These are phyloP conservation scores for Vigna mungo DNA, from an alignment of 306 rosid species.

Conservation along the genomic window DNA sequence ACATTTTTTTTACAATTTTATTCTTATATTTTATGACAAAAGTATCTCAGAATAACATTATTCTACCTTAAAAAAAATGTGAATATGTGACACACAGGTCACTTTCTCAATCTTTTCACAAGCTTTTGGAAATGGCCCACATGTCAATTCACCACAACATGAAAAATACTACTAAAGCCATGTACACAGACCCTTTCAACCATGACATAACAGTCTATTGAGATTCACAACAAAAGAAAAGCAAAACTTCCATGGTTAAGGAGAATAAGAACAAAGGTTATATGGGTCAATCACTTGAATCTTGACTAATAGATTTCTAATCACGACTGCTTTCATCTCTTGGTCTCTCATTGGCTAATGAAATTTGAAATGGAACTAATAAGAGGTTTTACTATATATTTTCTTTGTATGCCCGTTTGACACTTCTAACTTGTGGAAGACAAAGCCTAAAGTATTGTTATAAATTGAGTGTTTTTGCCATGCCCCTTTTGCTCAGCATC, in stretches of 20 bases:
- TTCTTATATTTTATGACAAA: no score
- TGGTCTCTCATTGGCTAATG: constrained; percentile 33
- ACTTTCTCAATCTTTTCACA: constrained; percentile 4
- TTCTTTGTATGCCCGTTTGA: constrained; percentile 16
- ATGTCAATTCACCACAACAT: background rate
- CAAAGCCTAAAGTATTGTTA: background rate
- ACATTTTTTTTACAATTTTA: no score
- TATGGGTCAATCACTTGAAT: constrained; percentile 37
- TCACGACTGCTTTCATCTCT: background rate
- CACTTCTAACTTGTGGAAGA: constrained; percentile 17
- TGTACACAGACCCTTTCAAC: constrained; percentile 14
- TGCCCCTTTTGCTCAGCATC: background rate
- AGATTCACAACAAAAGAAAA: background rate
- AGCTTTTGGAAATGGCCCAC: background rate
- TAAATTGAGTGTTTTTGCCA: constrained; percentile 38
- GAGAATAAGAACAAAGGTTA: background rate
- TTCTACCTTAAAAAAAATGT: no score
- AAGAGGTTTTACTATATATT: constrained; percentile 2
- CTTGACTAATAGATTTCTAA: constrained; percentile 31
- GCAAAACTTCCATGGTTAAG: background rate
- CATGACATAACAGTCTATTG: background rate
- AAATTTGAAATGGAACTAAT: constrained; percentile 4
- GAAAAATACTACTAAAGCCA: background rate
- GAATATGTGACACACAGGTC: background rate
- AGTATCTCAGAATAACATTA: no score